phyloP scores from a whole-genome alignment of 768 basidiomycete genomes.

The Neoboletus brunneissimus region DNA sequence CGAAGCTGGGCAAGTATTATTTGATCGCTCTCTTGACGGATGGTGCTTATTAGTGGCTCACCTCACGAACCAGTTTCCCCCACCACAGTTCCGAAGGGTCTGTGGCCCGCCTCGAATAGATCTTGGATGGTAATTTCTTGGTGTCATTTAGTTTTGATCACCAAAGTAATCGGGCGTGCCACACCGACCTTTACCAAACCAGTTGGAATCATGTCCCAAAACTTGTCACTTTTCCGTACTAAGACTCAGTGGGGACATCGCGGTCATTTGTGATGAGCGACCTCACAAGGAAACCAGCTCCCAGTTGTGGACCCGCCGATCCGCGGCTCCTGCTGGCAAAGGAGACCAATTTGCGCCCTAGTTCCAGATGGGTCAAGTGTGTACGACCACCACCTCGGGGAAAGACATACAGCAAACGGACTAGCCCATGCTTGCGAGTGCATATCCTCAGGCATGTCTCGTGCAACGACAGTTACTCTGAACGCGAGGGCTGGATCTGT shows the following conservation, averaged over 20 bases:
- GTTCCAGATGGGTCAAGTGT: not conserved
- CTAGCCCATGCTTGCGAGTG: constrained; percentile 47
- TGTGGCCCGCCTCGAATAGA: constrained; percentile 27
- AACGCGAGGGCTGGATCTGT: constrained; percentile 20
- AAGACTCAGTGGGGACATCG: constrained; percentile 3
- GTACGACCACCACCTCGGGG: not conserved
- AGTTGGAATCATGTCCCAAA: constrained; percentile 47
- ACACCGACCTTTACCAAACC: constrained; percentile 39
- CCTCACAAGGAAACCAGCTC: constrained; percentile 44
- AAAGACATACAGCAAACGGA: constrained; percentile 46
- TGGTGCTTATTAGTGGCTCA: constrained; percentile 18
- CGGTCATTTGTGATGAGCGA: not conserved
- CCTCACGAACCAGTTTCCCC: constrained; percentile 38
- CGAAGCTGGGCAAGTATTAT: constrained; percentile 29
- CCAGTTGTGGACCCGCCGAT: constrained; percentile 36
- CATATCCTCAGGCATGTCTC: constrained; percentile 37
- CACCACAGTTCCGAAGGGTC: constrained; percentile 36
- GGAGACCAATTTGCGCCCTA: constrained; percentile 51
- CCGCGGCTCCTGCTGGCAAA: constrained; percentile 34
- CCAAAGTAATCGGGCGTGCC: not conserved
- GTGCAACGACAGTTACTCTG: constrained; percentile 32
- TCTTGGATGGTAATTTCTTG: constrained; percentile 38
- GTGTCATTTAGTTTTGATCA: constrained; percentile 1
- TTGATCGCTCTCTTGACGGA: not conserved
- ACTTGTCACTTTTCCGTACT: constrained; percentile 35